Conservation (phyloP, 2,329 filamentous ascomycete genomes). For the Fusarium torulosum region DNA sequence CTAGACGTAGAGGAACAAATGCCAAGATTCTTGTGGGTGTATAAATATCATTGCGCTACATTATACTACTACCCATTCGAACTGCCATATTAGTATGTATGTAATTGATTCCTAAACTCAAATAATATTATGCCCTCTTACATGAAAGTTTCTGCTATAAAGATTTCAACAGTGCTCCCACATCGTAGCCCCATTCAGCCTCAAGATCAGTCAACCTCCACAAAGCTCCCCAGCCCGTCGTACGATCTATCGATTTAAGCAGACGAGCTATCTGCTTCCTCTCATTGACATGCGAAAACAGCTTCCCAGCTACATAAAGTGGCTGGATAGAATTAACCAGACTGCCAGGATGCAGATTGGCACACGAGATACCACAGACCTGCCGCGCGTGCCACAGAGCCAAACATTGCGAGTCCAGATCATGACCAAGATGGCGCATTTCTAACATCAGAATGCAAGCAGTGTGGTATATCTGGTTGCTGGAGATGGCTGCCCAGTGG, state of each 20-base stretch:
- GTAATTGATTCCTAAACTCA: neutral
- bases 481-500: conserved; percentile 63
- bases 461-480: conserved; percentile 66
- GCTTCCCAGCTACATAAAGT: conserved; percentile 62
- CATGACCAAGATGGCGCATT: conserved; percentile 51
- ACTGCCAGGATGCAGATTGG: conserved; percentile 63
- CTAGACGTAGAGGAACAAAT: neutral
- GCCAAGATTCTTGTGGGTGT: neutral
- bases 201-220: conserved; percentile 64
- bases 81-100: neutral
- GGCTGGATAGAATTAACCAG: conserved; percentile 67
- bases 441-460: conserved; percentile 63
- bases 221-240: conserved; percentile 62
- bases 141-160: neutral
- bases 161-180: conserved; percentile 28
- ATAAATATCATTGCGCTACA: neutral
- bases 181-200: conserved; percentile 51
- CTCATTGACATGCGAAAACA: conserved; percentile 60
- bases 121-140: too few species aligned
- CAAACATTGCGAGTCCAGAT: conserved; percentile 40
- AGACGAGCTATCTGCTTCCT: conserved; percentile 53
- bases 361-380: conserved; percentile 64
- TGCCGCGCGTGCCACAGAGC: conserved; percentile 60
- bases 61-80: neutral
- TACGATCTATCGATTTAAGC: conserved; percentile 59